Evolutionary conservation across 768 basidiomycete genomes (phyloP), one percentile per base, ranked within the genome.

Genomic region (Crepidotus variabilis): DNA sequence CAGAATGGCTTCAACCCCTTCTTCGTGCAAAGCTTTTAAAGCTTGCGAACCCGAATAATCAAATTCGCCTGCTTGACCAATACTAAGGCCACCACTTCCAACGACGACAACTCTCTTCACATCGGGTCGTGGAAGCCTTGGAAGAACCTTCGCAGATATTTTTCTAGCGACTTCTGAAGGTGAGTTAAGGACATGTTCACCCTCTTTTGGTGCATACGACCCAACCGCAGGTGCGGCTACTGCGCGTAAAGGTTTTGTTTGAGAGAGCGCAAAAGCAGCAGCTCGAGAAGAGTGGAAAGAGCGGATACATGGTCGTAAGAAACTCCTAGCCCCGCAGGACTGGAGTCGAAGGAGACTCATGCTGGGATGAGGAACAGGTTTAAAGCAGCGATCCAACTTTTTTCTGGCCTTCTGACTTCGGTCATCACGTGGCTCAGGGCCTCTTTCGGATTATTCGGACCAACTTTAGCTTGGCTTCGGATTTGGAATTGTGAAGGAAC

Each of bases 11-110:
- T 90, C 83, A 51, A 99, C 87, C 52, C 95, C 95, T 70, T 95
- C 93, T 72, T 99, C 97, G 63, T 88, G 85, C 52, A 99, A 86
- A 14, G 97, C 97, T 71, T 99, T 98, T 73, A 99, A 85, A 9
- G 97, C 97, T 73, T 99, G 97, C 6, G 96, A 98, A 47, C 97
- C 97, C 18, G 96, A 98, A 71, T 99, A 99, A 71, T 99, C 97
- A 72, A 99, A 99, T 75, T 99, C 97, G 71, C 97, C 97, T 4
- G 97, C 97, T 72, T 99, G 97, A 24, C 97, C 97, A 56, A 99
- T 99, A 65, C 87, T 89, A 47, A 99, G 85, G 53, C 97, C 97
- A 62, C 97, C 97, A 62, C 88, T 90, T 57, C 97, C 97, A 21
- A 99, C 94, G 58, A 98, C 93, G 63, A 98, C 83, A 51, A 98